A percentile compares a stretch with the other conserved stretches of the same genome.
These are phyloP conservation scores for Gossypium ekmanianum DNA, from an alignment of 345 rosid species.

Conservation along the genomic window DNA sequence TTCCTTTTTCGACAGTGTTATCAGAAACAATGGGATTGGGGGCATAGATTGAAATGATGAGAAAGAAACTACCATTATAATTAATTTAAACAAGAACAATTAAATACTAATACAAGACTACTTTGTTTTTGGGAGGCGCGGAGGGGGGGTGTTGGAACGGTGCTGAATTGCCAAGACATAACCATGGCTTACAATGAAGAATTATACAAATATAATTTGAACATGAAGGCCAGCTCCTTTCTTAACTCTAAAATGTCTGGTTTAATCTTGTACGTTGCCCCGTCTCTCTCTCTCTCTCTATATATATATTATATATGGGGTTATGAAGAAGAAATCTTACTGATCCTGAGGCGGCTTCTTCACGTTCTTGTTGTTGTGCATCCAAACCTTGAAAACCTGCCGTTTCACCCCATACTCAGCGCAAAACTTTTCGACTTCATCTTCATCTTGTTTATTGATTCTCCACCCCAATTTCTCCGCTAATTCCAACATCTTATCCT, in stretches of 20 bases:
- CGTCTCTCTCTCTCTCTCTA: neutral
- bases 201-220: conserved; percentile 7
- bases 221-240: neutral
- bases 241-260: neutral
- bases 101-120: conserved; percentile 5
- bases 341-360: conserved; percentile 39
- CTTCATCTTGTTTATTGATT: conserved; percentile 66
- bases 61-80: neutral
- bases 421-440: conserved; percentile 55
- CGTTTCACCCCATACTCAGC: conserved; percentile 62
- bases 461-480: conserved; percentile 81
- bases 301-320: neutral
- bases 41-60: neutral
- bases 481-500: conserved; percentile 74
- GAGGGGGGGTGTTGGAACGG: neutral
- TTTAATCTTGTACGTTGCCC: neutral
- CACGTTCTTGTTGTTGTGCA: conserved; percentile 78
- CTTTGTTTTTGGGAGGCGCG: neutral
- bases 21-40: neutral
- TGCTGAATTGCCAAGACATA: neutral
- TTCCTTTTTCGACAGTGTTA: neutral
- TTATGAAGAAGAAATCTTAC: conserved; percentile 13
- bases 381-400: conserved; percentile 81
- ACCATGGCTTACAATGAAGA: conserved; percentile 8
- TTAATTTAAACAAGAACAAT: neutral